Evolutionary conservation across 352 stramenopile genomes (phyloP).

Genomic region (Phytophthora meadii): DNA sequence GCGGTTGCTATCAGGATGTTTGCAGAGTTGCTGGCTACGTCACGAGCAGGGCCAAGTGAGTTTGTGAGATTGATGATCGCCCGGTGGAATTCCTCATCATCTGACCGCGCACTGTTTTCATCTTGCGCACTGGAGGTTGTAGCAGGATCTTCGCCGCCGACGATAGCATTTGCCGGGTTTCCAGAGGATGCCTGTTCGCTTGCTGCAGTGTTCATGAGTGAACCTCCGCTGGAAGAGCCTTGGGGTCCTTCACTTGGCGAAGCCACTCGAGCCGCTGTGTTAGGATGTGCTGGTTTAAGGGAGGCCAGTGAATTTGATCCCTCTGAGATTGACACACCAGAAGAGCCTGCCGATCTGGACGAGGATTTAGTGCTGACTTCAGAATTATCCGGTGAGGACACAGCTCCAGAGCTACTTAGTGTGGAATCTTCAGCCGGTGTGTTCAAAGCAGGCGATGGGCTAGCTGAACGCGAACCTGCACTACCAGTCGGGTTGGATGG

Average conservation of each 20-base stretch:
- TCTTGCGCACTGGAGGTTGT: slow-evolving; percentile 15
- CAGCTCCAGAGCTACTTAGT: slow-evolving; percentile 7
- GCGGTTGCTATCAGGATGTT: slow-evolving; percentile 67
- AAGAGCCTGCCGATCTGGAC: slow-evolving; percentile 5
- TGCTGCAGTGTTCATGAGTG: not conserved
- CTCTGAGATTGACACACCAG: slow-evolving; percentile 8
- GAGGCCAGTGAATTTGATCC: slow-evolving; percentile 13
- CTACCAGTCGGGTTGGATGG: slow-evolving; percentile 1
- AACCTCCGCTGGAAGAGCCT: slow-evolving; percentile 11
- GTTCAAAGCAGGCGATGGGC: not conserved
- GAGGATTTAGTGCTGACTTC: slow-evolving; percentile 10
- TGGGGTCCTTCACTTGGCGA: not conserved
- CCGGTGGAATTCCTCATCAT: slow-evolving; percentile 26
- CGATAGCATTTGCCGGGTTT: slow-evolving; percentile 8
- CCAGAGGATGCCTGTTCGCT: slow-evolving; percentile 6
- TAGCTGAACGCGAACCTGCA: not conserved
- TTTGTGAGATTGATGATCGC: slow-evolving; percentile 39
- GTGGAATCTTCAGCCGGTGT: not conserved
- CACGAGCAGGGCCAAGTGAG: slow-evolving; percentile 34
- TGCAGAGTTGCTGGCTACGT: slow-evolving; percentile 45
- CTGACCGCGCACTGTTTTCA: slow-evolving; percentile 6
- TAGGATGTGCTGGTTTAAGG: slow-evolving; percentile 12
- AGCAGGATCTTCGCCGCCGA: slow-evolving; percentile 10
- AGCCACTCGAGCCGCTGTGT: not conserved
- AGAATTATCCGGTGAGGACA: slow-evolving; percentile 6